phyloP scores from a whole-genome alignment of 495 filamentous ascomycete species.

The Aspergillus mulundensis region DNA sequence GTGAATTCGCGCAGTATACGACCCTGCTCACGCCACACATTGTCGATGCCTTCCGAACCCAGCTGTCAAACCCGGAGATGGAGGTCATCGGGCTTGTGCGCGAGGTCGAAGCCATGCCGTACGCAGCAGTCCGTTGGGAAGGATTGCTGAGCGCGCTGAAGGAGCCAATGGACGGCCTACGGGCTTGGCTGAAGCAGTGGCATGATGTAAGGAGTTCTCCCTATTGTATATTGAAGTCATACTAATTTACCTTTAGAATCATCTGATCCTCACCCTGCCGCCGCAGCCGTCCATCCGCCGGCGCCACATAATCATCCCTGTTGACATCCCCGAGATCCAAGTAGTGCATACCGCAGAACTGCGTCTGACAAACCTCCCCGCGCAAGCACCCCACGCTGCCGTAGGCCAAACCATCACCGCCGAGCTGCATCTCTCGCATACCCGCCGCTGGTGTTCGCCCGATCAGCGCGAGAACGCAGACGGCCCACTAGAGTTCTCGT shows the following conservation, averaged over 20 bases:
- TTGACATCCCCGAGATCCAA: constrained; percentile 81
- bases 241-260: constrained; percentile 24
- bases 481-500: constrained; percentile 69
- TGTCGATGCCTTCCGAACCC: constrained; percentile 45
- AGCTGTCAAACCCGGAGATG: constrained; percentile 56
- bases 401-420: constrained; percentile 69
- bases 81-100: constrained; percentile 43
- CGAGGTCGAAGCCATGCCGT: constrained; percentile 40
- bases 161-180: constrained; percentile 32
- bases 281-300: constrained; percentile 27
- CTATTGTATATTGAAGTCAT: not conserved
- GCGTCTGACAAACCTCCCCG: constrained; percentile 40
- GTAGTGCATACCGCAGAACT: constrained; percentile 83
- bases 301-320: constrained; percentile 51
- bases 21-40: constrained; percentile 49
- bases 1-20: constrained; percentile 41
- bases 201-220: constrained; percentile 37
- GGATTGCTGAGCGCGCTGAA: constrained; percentile 37
- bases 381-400: constrained; percentile 41
- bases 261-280: constrained; percentile 35
- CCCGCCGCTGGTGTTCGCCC: constrained; percentile 68
- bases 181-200: constrained; percentile 44
- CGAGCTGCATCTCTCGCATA: constrained; percentile 69
- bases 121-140: constrained; percentile 40
- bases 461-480: constrained; percentile 32